phyloP scores from a whole-genome alignment of 2,329 filamentous ascomycete species.

The Neonectria coccinea region DNA sequence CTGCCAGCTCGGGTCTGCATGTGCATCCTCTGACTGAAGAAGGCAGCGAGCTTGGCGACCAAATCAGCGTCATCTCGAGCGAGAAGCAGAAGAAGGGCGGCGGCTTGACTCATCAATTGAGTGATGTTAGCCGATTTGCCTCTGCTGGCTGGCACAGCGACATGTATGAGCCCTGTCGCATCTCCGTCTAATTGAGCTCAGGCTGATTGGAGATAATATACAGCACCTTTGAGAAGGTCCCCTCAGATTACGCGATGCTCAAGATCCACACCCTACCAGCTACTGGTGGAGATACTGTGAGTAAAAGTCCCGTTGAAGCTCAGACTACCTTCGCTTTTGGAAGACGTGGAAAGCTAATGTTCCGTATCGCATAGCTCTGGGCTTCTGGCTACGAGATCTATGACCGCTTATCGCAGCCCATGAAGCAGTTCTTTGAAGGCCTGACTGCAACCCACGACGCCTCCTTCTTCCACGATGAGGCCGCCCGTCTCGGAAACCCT shows the following conservation, averaged over 20 bases:
- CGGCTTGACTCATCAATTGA: conserved; percentile 63
- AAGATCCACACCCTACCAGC: conserved; percentile 66
- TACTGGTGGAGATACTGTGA: conserved; percentile 67
- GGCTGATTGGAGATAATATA: conserved; percentile 13
- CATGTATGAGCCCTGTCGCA: conserved; percentile 53
- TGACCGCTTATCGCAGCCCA: conserved; percentile 62
- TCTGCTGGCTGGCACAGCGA: conserved; percentile 62
- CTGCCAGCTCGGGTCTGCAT: conserved; percentile 62
- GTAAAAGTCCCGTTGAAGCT: conserved; percentile 13
- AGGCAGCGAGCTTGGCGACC: conserved; percentile 63
- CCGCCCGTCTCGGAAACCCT: conserved; percentile 59
- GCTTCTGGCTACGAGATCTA: conserved; percentile 72
- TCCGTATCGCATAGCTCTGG: conserved; percentile 61
- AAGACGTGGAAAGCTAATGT: conserved; percentile 51
- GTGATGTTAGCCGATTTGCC: conserved; percentile 62
- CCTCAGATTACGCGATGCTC: conserved; percentile 71
- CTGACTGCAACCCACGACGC: conserved; percentile 62
- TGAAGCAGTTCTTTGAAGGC: conserved; percentile 60
- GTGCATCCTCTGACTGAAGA: conserved; percentile 67
- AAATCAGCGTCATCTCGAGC: conserved; percentile 68
- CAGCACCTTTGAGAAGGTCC: conserved; percentile 66
- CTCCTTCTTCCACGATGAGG: conserved; percentile 63
- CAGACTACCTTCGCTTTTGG: not conserved
- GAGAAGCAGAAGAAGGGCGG: conserved; percentile 67
- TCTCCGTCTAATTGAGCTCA: not conserved